Percentiles rank a stretch among this genome's conserved stretches.
These are phyloP conservation scores for Samsoniella hepiali DNA, from an alignment of 2,329 filamentous ascomycete species.

Conservation along the genomic window DNA sequence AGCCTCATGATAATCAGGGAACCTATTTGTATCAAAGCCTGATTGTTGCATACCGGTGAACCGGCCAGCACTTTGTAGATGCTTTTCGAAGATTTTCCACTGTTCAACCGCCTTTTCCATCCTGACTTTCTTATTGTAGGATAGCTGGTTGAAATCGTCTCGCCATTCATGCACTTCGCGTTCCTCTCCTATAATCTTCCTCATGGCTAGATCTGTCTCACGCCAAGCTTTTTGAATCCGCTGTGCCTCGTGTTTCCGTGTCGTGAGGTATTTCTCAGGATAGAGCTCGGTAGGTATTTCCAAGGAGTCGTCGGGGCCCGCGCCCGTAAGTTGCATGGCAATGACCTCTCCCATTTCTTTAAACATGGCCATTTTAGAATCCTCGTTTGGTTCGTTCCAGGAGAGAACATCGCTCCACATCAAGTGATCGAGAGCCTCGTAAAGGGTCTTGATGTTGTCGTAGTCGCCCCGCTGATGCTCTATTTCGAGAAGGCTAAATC, in stretches of 20 bases:
- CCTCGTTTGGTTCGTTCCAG: constrained; percentile 34
- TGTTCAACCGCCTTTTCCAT: constrained; percentile 31
- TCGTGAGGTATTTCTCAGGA: constrained; percentile 50
- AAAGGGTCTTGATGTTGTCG: constrained; percentile 16
- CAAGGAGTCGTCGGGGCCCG: constrained; percentile 41
- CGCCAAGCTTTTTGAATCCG: constrained; percentile 41
- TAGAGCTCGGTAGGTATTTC: constrained; percentile 52
- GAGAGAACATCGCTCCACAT: constrained; percentile 46
- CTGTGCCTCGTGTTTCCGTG: constrained; percentile 43
- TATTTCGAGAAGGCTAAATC: constrained; percentile 43
- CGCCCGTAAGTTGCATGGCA: constrained; percentile 43
- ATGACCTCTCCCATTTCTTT: constrained; percentile 49
- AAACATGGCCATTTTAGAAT: constrained; percentile 42
- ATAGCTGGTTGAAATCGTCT: constrained; percentile 27
- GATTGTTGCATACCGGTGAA: constrained; percentile 38
- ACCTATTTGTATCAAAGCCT: constrained; percentile 36
- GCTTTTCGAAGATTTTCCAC: constrained; percentile 33
- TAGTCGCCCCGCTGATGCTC: constrained; percentile 30
- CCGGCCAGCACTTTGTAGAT: constrained; percentile 34
- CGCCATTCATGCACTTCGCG: constrained; percentile 28
- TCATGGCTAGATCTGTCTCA: constrained; percentile 30
- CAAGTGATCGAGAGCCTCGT: constrained; percentile 45
- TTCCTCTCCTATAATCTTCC: constrained; percentile 26
- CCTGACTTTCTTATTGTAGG: constrained; percentile 30
- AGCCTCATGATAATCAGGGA: constrained; percentile 39